Evolutionary conservation across 2,329 filamentous ascomycete genomes (phyloP).

Genomic region (Aspergillus fructus): DNA sequence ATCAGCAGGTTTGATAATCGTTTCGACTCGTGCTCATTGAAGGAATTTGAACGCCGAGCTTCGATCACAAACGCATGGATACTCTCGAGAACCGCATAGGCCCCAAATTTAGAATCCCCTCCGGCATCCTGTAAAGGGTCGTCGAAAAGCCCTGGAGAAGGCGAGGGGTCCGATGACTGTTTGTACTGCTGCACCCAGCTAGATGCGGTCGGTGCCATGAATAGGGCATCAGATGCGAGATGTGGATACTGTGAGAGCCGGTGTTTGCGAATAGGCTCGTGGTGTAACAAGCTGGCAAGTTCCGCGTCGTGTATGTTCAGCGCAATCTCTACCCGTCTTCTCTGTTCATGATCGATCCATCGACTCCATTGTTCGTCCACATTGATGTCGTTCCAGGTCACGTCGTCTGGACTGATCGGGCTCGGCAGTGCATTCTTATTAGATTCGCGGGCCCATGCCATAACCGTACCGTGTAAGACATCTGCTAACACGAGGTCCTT

Average conservation of each 20-base stretch:
- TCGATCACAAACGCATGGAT: slow-evolving; percentile 24
- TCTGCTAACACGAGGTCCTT: slow-evolving; percentile 28
- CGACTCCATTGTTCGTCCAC: slow-evolving; percentile 20
- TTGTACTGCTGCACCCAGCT: slow-evolving; percentile 14
- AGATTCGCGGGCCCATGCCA: slow-evolving; percentile 29
- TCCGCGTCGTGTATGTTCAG: slow-evolving; percentile 31
- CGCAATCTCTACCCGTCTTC: slow-evolving; percentile 27
- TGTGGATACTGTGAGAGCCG: slow-evolving; percentile 5
- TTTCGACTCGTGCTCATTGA: neutral
- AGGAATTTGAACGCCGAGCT: slow-evolving; percentile 15
- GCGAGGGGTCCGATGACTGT: neutral
- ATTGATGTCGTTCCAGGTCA: slow-evolving; percentile 2
- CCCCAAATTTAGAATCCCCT: neutral
- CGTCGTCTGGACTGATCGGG: too few species aligned
- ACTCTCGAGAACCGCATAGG: slow-evolving; percentile 7
- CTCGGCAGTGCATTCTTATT: slow-evolving; percentile 17
- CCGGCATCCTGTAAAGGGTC: neutral
- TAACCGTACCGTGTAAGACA: slow-evolving; percentile 31
- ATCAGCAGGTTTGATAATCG: too few species aligned
- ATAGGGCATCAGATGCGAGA: slow-evolving; percentile 19
- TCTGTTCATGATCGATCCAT: slow-evolving; percentile 28
- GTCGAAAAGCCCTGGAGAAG: neutral
- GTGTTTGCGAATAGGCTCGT: slow-evolving; percentile 19
- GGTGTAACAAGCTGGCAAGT: slow-evolving; percentile 23
- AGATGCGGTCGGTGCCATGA: slow-evolving; percentile 18